Evolutionary conservation across 306 rosid species (phyloP), one percentile per base, ranked within the genome.

Genomic region (Astragalus glycyphyllos): DNA sequence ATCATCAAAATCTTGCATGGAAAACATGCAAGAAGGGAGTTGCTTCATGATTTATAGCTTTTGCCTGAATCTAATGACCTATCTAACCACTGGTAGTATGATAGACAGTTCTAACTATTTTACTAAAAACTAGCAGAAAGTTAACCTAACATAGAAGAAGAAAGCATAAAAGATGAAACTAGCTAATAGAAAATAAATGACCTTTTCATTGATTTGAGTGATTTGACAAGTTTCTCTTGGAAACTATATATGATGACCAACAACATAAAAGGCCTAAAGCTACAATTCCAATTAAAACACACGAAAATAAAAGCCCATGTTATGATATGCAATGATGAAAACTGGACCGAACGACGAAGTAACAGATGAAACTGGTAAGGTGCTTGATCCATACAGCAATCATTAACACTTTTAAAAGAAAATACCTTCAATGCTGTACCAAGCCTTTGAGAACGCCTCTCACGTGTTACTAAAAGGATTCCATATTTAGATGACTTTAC

Each of bases 351-450:
- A 44, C 2, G 23, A 14, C 20, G 3, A 6, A 48, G 8, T 6
- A 6, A 7, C 54, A 48, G 17, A 46, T 46, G 50, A 38, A 38
- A 47, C 53, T 3, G n/a, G 9, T 47, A 6, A 47, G 20, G n/a
- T n/a, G n/a, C 8, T 62, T 42, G 40, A 73, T 60, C 67, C 72
- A 60, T 56, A 51, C 12, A 72, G 69, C 67, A 81, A 66, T 46
- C 48, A 51, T 51, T 16, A 26, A 37, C 74, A 53, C 60, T 13
- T 48, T 34, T 38, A 45, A 69, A 65, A 75, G 14, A 69, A 37
- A 44, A 38, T 81, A 93, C 98, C 97, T 94, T 89, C 70, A 94
- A 71, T 5, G 97, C 98, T 44, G 90, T 80, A 58, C 98, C 97
- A 75, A 87, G 92, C 85, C 96, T 87, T 71, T 84, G 77, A 44